Evolutionary conservation across 345 rosid genomes (phyloP), one percentile per base, ranked within the genome.

Genomic region (Rhodomyrtus tomentosa): DNA sequence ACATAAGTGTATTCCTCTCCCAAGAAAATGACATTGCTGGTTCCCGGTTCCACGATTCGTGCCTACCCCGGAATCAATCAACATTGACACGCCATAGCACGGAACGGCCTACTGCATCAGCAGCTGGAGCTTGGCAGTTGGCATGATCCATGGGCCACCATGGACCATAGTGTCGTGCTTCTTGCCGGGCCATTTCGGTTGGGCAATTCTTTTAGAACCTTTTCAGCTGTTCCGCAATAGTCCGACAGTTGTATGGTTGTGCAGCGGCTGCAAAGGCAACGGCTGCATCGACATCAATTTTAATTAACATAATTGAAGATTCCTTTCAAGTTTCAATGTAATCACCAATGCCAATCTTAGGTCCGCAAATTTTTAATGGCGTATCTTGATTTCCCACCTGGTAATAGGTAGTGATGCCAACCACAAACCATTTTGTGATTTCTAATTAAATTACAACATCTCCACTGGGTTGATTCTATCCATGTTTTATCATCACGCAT

Each of bases 101-200:
- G n/a, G n/a, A n/a, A n/a, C n/a, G n/a, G n/a, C n/a, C n/a, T n/a
- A n/a, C n/a, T n/a, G n/a, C n/a, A n/a, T n/a, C n/a, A n/a, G n/a
- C 27, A 1, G 3, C 20, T 0, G 0, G 7, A 58, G 36, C 20
- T 58, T 58, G 36, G n/a, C n/a, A n/a, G n/a, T n/a, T n/a, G n/a
- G 72, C 20, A 13, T 15, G 32, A 56, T 15, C 68, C 36, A n/a
- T n/a, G 68, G 32, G 9, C 36, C 4, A 12, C 32, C 18, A n/a
- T 14, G 72, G 38, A 4, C 38, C 38, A 27, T 27, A 59, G 38
- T 59, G 72, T 6, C 16, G 38, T 14, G 32, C 68, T 56, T 56
- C 36, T n/a, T 56, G 36, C 36, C 68, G 18, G 38, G 38, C 38
- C 0, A 59, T 4, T 27, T 16, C 42, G 36, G 11, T 22, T 5